Base-by-base conservation (phyloP, 116 monocot genomes). In the Phalaenopsis hybrid region DNA sequence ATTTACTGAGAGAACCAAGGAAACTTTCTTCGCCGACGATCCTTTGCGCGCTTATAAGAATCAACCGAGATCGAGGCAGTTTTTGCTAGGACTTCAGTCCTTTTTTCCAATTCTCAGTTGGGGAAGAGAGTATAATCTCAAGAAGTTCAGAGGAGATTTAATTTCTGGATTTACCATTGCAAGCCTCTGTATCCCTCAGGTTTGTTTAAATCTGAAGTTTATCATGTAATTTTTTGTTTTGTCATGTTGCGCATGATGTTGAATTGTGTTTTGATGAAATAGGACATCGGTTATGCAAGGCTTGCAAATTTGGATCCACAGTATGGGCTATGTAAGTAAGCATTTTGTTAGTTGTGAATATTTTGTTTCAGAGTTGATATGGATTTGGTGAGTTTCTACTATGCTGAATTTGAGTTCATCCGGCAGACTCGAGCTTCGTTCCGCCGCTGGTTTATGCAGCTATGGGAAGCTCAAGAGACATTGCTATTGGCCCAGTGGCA, bases 391-490 rank as follows among this genome's bases (percentile, higher is more conserved):
- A 33, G 16, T 73, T 73, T 31, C 33, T 16, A 73, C 73, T 55
- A 0, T 50, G 12, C 17, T 73, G 67, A 67, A 28, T 25, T 67
- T 67, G 16, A 67, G 67, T 25, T 67, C 15, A 3, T 55, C 37
- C 17, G 3, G 10, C 8, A 98, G 98, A 98, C 44, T 80, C 93
- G 12, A 98, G 98, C 81, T 94, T 94, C 68, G 95, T 98, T 13
- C 95, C 98, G 1, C 98, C 98, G 9, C 79, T 98, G 17, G 86
- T 98, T 78, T 98, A 98, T 74, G 92, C 95, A 2, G 51, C 81
- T 72, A 98, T 98, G 98, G 98, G 98, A 13, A 98, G 95, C 79
- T 95, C 98, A 48, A 91, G 91, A 78, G 93, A 98, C 63, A 91
- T 98, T 45, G 98, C 98, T 2, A 95, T 98, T 63, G 98, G 98